Evolutionary conservation across 768 basidiomycete species (phyloP), one percentile per base, ranked within the genome.

Genomic region (Coprinopsis marcescibilis): DNA sequence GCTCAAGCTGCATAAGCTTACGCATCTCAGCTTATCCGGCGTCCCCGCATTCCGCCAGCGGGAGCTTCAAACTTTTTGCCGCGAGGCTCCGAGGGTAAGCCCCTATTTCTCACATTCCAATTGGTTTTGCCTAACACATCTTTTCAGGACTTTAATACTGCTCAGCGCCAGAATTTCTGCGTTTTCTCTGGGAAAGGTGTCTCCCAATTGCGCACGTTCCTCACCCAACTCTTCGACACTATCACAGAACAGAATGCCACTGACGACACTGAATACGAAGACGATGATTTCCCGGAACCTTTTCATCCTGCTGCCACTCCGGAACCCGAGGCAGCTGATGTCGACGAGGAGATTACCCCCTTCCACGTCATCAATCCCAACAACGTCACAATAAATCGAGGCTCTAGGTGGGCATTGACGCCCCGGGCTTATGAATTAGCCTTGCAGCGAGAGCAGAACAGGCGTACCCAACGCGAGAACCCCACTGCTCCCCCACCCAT

Each of bases 11-110:
- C 81, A 82, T 59, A 88, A 89, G 55, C 71, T 99, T 24, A 96
- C 91, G 1, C 96, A 99, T 68, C 75, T 99, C 38, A 95, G 92
- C 64, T 66, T 99, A 51, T 97, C 96, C n/a, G 96, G 94, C n/a
- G 87, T 99, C 25, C 83, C 84, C 7, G 81, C 91, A 4, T 98
- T 99, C 70, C 80, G 85, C 42, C 78, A 86, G 56, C 71, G 76
- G 24, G 91, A 93, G 54, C 63, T 96, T 46, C 93, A 97, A 62
- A 76, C 79, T 52, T 98, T 90, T 60, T 96, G 96, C 64, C 78
- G 95, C 30, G 75, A 81, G 30, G 85, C 92, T 17, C 96, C 96
- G 12, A 71, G 78, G 58, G 93, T 95, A 56, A 51, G 80, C 74
- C 39, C 3, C 33, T 36, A n/a, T 10, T 27, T 27, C 41, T 23